These are phyloP conservation scores for Rhizopogon vinicolor DNA, from an alignment of 768 basidiomycete genomes.

Conservation along the genomic window DNA sequence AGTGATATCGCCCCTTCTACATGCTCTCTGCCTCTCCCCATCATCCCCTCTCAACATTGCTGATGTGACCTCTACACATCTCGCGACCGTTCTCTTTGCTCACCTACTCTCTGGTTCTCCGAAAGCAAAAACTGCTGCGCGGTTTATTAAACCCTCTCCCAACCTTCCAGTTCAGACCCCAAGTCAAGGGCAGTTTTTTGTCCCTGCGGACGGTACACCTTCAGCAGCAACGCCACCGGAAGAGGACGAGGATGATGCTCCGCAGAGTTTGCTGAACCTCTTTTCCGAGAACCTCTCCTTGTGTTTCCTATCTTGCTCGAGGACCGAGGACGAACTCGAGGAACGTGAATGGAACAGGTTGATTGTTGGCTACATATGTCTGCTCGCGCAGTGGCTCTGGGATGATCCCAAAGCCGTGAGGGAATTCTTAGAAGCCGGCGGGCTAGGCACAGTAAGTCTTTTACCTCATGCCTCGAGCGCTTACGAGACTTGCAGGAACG, in stretches of 20 bases:
- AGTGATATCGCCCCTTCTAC: conserved; percentile 62
- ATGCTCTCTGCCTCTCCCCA: conserved; percentile 63
- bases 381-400: conserved; percentile 94
- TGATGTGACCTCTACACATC: conserved; percentile 59
- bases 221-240: conserved; percentile 28
- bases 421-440: conserved; percentile 88
- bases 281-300: conserved; percentile 89
- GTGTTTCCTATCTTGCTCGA: conserved; percentile 69
- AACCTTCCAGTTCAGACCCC: conserved; percentile 25
- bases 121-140: conserved; percentile 58
- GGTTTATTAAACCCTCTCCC: conserved; percentile 54
- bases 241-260: conserved; percentile 54
- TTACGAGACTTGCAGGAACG: neutral
- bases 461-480: neutral
- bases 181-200: conserved; percentile 52
- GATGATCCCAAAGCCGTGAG: conserved; percentile 86
- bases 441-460: conserved; percentile 78
- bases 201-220: conserved; percentile 65
- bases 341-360: conserved; percentile 87
- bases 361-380: conserved; percentile 77
- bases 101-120: conserved; percentile 71
- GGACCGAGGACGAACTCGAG: conserved; percentile 54
- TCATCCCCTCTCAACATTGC: conserved; percentile 53
- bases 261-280: conserved; percentile 76
- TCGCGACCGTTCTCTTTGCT: conserved; percentile 75